Base-by-base conservation (phyloP, 345 rosid genomes). In the Populus ilicifolia region DNA sequence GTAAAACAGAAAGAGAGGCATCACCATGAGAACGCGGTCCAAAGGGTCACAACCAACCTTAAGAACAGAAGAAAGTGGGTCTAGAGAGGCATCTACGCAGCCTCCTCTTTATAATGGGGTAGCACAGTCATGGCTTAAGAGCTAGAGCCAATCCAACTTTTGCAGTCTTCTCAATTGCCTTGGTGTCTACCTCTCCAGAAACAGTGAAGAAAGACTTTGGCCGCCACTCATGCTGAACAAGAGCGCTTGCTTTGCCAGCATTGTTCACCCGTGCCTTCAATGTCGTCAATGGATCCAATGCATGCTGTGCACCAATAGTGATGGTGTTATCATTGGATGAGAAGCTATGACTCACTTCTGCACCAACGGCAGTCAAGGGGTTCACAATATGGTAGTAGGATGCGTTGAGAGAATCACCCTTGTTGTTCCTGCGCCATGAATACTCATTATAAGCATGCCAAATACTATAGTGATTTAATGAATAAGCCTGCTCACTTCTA, bases 181-280 rank as follows among this genome's bases (percentile, higher is more conserved):
- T 92, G 78, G 96, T 83, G 80, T 95, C 99, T 14, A 95, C 94
- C 87, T 95, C 99, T 35, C 93, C 98, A 0, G 97, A 89, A 71
- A 95, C 62, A 3, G 97, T 92, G 81, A 95, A 74, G 71, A 89
- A 73, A 0, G 99, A 92, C 81, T 77, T 93, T 5, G 99, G 97
- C 54, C 87, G 89, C 98, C 97, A 95, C 84, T 89, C 91, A 56
- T 95, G 99, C 89, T 95, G 99, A 73, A 95, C 75, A 48, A 95
- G 91, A 20, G 97, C 96, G 39, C 88, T 91, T 5, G 85, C 90
- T 77, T 80, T 86, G 50, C 99, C 98, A 2, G 77, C 67, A 67
- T 93, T 93, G 90, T 92, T 92, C 77, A 90, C 85, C 18, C 93
- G 88, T 2, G 92, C 91, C 87, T 95, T 95, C 85, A 95, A 83